Percentiles rank a stretch among this genome's conserved stretches.
phyloP scores from a whole-genome alignment of 2,329 filamentous ascomycete species.

The Cladophialophora carrionii region DNA sequence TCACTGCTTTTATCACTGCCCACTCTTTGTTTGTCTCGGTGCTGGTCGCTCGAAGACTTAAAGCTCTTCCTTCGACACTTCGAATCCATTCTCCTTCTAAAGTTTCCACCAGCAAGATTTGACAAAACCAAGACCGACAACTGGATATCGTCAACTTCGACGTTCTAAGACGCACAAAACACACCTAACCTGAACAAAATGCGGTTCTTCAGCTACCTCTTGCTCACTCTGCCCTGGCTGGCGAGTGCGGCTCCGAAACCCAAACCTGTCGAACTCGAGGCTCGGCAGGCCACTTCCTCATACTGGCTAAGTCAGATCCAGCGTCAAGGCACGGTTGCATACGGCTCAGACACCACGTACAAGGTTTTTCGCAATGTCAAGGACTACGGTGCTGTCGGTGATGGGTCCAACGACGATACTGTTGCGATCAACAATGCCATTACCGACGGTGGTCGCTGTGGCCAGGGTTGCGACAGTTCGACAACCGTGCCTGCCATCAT shows the following conservation, averaged over 20 bases:
- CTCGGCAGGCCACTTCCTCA: conserved; percentile 29
- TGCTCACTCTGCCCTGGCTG: conserved; percentile 27
- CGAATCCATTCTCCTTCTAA: background rate
- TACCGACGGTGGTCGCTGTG: conserved; percentile 76
- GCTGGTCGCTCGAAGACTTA: conserved; percentile 19
- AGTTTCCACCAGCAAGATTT: background rate
- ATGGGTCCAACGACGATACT: conserved; percentile 78
- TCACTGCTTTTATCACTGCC: conserved; percentile 17
- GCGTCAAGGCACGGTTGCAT: conserved; percentile 70
- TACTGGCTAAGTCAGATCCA: conserved; percentile 76
- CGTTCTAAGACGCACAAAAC: background rate
- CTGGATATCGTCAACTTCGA: background rate
- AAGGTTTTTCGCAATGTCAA: conserved; percentile 76
- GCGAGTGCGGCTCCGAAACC: conserved; percentile 22
- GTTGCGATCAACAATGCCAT: conserved; percentile 85
- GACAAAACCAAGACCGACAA: background rate
- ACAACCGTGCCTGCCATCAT: conserved; percentile 84
- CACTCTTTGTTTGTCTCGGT: conserved; percentile 13
- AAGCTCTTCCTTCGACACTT: background rate
- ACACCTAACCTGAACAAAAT: conserved; percentile 10
- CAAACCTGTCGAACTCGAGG: conserved; percentile 7
- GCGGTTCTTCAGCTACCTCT: conserved; percentile 20
- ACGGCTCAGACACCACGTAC: conserved; percentile 55
- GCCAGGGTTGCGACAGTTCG: conserved; percentile 76
- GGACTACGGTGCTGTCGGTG: conserved; percentile 73